A percentile compares a stretch with the other conserved stretches of the same genome.
phyloP scores from a whole-genome alignment of 2,329 filamentous ascomycete genomes.

The Acephala macrosclerotiorum region DNA sequence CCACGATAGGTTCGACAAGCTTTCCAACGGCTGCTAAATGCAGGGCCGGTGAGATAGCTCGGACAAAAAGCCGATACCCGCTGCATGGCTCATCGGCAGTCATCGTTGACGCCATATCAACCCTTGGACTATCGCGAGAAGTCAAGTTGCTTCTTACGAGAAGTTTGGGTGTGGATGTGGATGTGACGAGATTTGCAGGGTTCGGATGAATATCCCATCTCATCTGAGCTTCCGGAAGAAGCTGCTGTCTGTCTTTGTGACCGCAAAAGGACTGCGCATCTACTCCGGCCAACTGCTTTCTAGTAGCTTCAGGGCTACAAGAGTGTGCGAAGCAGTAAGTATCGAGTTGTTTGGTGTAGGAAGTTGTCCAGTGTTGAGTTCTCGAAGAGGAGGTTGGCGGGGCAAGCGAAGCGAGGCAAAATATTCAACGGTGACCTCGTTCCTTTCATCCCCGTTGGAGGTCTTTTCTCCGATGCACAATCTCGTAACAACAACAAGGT shows the following conservation, averaged over 20 bases:
- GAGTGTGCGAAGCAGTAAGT: background rate
- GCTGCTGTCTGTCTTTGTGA: background rate
- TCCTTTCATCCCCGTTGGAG: background rate
- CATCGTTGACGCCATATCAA: background rate
- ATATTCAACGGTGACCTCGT: background rate
- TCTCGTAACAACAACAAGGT: background rate
- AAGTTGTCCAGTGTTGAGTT: no score
- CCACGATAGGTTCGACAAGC: background rate
- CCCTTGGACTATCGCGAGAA: background rate
- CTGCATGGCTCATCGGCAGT: background rate
- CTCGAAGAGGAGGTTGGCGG: no score
- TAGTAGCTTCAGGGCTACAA: background rate
- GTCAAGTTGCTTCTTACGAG: background rate
- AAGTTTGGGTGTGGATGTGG: background rate
- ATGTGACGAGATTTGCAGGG: background rate
- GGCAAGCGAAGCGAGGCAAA: background rate
- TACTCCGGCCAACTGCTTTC: background rate
- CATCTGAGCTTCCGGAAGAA: no score
- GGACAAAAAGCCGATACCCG: background rate
- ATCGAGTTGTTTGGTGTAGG: background rate
- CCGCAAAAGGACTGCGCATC: background rate
- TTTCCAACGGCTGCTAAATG: background rate
- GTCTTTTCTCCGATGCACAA: conserved; percentile 11
- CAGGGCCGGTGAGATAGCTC: background rate
- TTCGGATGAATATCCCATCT: background rate